Base-by-base conservation (phyloP, 2,329 filamentous ascomycete genomes). In the Paecilomyces sp. region DNA sequence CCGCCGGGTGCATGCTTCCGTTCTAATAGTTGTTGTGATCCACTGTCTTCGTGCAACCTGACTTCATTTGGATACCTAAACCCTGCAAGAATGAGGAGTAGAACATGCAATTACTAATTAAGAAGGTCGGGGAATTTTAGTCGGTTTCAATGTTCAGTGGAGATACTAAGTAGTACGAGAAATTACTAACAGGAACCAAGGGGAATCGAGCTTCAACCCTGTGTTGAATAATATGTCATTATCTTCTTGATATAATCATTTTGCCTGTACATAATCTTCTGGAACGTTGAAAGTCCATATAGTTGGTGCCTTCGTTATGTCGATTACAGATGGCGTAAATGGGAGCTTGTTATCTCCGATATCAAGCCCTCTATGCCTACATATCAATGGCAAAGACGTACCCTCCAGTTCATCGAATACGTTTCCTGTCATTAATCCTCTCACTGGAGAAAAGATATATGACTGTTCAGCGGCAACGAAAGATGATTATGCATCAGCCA, bases 341-440 rank as follows among this genome's bases (percentile, higher is more conserved):
- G 15, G 36, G 12, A 41, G 15, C 13, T 41, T 8, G 31, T 11
- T 33, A 33, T 33, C 31, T 33, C 11, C 47, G 9, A 13, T 51
- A n/a, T 51, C 47, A 9, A 51, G n/a, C 47, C 18, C 52, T n/a
- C 28, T 55, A 18, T 15, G 47, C 34, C 58, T 58, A 8, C 36
- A 56, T 18, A 56, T 56, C 36, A 58, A 58, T 51, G 59, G 59
- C 34, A 15, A 30, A n/a, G 51, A 60, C n/a, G 36, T 56, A 9
- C 56, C 36, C 8, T 28, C 59, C 9, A n/a, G 11, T 18, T 54
- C 36, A n/a, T 51, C 13, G 5, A 57, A 55, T 18, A 58, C 1
- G 15, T 60, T 58, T 15, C 3, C 56, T 7, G 52, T 54, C 13
- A 41, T 18, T n/a, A 41, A 55, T 24, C 55, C 55, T 30, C 33